Evolutionary conservation across 2,329 filamentous ascomycete species (phyloP), one percentile per base, ranked within the genome.

Genomic region (Trichophyton rubrum): DNA sequence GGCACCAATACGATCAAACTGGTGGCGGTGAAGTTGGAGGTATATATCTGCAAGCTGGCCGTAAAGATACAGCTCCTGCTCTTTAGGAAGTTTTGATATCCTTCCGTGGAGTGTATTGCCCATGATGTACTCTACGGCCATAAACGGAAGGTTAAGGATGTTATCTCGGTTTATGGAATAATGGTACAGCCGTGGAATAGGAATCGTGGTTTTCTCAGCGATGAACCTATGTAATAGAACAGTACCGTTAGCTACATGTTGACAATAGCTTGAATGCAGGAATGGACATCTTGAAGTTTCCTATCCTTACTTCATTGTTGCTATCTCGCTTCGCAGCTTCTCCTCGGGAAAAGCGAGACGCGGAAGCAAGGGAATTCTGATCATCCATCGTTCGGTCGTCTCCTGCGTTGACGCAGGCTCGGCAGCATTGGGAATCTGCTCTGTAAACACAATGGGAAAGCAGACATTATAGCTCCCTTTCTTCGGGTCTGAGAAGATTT

Each of bases 161-260:
- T 62, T 63, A 56, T 63, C 58, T 35, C 27, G 24, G 20, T 40
- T 60, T 3, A 61, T 56, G 1, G 62, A 62, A n/a, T 61, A 63
- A 17, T 24, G 45, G 22, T 30, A 41, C 1, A 62, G 58, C 27
- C 38, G 60, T 4, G 70, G 64, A 53, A 65, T 63, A 13, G 65
- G 64, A 55, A 66, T 65, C 3, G 60, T 65, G 27, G 64, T 65
- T 38, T 60, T 66, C 38, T 64, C 59, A 35, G 64, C 58, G 24
- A 66, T 63, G 41, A 61, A 66, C 35, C 60, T 61, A 51, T 7
- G 6, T 20, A 7, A 20, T 27, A 41, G 13, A n/a, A n/a, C 15
- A 41, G 38, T n/a, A 41, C 38, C 5, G 38, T 61, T 40, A 30
- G 27, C 5, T 30, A 6, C 27, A 30, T 2, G 6, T 30, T 30